These are phyloP conservation scores for Nakazawaea siamensis DNA, from an alignment of 805 yeast genomes.

Conservation along the genomic window DNA sequence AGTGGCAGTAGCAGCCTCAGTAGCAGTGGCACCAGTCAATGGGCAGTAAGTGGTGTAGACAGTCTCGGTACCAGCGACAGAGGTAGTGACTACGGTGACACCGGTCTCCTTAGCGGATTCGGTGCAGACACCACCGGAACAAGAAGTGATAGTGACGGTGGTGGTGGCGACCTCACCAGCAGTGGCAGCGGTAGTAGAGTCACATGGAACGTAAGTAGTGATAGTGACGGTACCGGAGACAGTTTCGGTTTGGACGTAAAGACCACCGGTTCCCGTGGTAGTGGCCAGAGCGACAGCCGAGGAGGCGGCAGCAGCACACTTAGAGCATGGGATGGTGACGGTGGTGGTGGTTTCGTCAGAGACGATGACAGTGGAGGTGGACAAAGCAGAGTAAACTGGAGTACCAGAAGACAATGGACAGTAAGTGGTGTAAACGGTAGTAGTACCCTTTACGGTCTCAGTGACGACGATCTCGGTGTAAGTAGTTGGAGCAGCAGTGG, in stretches of 20 bases:
- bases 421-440: constrained; percentile 17
- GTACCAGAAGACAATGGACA: constrained; percentile 13
- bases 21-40: constrained; percentile 3
- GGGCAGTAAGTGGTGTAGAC: constrained; percentile 4
- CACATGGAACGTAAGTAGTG: constrained; percentile 10
- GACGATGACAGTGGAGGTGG: constrained; percentile 8
- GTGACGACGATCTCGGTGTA: constrained; percentile 10
- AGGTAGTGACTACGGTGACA: constrained; percentile 12
- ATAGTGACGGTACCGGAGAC: constrained; percentile 10
- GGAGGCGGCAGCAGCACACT: constrained; percentile 10
- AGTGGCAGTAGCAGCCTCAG: constrained; percentile 4
- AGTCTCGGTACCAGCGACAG: constrained; percentile 2
- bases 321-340: constrained; percentile 5
- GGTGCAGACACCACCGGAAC: constrained; percentile 12
- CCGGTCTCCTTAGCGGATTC: constrained; percentile 10
- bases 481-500: constrained; percentile 13
- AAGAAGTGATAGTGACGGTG: constrained; percentile 12
- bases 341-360: constrained; percentile 10
- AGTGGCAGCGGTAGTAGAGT: constrained; percentile 13
- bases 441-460: constrained; percentile 10
- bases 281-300: constrained; percentile 8
- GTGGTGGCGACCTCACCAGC: constrained; percentile 12
- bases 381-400: constrained; percentile 8
- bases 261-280: constrained; percentile 7
- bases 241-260: constrained; percentile 7